These are phyloP conservation scores for Huiozyma naganishii DNA, from an alignment of 805 yeast genomes.

Conservation along the genomic window DNA sequence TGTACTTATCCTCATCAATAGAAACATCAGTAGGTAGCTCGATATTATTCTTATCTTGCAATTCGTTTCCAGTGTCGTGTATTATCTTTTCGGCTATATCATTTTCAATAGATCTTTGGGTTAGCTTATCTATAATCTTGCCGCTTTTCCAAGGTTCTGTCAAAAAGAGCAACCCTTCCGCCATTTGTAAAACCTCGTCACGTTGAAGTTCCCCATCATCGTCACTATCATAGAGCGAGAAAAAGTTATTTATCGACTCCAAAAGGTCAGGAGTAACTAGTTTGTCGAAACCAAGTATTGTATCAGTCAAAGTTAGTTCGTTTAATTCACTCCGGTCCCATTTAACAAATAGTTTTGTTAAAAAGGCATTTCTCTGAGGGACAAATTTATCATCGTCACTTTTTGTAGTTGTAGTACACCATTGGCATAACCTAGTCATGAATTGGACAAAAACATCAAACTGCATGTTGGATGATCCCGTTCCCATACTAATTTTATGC, in stretches of 20 bases:
- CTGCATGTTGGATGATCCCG: slow-evolving; percentile 59
- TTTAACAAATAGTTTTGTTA: slow-evolving; percentile 50
- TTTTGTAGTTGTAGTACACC: slow-evolving; percentile 41
- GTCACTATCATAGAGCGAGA: slow-evolving; percentile 58
- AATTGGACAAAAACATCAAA: slow-evolving; percentile 61
- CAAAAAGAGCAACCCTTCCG: slow-evolving; percentile 76
- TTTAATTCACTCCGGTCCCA: slow-evolving; percentile 59
- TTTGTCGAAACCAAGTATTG: slow-evolving; percentile 62
- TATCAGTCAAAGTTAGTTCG: slow-evolving; percentile 53
- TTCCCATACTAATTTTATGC: slow-evolving; percentile 43
- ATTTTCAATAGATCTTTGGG: slow-evolving; percentile 52
- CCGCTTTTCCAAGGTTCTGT: slow-evolving; percentile 85
- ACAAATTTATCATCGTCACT: slow-evolving; percentile 26
- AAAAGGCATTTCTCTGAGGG: slow-evolving; percentile 35
- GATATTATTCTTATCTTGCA: slow-evolving; percentile 30
- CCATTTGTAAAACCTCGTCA: slow-evolving; percentile 70
- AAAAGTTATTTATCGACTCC: slow-evolving; percentile 69
- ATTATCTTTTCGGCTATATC: slow-evolving; percentile 55
- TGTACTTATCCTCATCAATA: slow-evolving; percentile 53
- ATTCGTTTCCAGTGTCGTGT: slow-evolving; percentile 22
- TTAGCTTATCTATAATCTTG: slow-evolving; percentile 47
- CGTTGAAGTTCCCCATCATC: slow-evolving; percentile 53
- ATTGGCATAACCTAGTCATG: slow-evolving; percentile 70
- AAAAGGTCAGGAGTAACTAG: slow-evolving; percentile 64
- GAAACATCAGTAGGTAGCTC: slow-evolving; percentile 48